Evolutionary conservation across 768 basidiomycete species (phyloP).

Genomic region (Leccinum boreale): DNA sequence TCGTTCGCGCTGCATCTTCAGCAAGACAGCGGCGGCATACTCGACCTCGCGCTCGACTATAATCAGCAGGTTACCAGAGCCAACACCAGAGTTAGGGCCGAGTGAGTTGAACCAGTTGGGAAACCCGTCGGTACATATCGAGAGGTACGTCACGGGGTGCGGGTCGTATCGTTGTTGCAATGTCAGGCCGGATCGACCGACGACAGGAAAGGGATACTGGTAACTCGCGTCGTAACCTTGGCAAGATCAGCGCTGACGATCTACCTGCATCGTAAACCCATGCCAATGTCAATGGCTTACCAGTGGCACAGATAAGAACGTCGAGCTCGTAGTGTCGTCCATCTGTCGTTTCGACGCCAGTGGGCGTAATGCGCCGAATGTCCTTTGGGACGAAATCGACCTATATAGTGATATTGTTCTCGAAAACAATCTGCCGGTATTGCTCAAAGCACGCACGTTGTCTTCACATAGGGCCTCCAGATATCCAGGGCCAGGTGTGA

Average conservation of each 20-base stretch:
- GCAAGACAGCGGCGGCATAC: slow-evolving; percentile 43
- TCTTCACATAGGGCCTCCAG: slow-evolving; percentile 61
- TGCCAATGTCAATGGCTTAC: slow-evolving; percentile 12
- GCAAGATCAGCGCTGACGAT: neutral
- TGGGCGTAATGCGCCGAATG: slow-evolving; percentile 49
- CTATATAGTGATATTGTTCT: neutral
- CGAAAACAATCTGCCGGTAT: neutral
- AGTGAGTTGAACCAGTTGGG: slow-evolving; percentile 64
- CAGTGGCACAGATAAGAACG: slow-evolving; percentile 62
- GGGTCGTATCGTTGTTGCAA: slow-evolving; percentile 52
- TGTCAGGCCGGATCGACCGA: slow-evolving; percentile 51
- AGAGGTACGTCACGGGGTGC: slow-evolving; percentile 56
- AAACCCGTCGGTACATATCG: slow-evolving; percentile 57
- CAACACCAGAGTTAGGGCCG: slow-evolving; percentile 57
- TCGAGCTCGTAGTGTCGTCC: slow-evolving; percentile 55
- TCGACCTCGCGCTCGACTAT: slow-evolving; percentile 52
- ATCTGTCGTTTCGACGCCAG: slow-evolving; percentile 56
- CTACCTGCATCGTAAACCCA: neutral
- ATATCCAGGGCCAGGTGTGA: slow-evolving; percentile 68
- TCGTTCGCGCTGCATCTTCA: slow-evolving; percentile 60
- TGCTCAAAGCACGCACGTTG: slow-evolving; percentile 37
- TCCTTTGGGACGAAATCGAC: slow-evolving; percentile 48
- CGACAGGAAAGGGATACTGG: slow-evolving; percentile 46
- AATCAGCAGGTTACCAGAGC: slow-evolving; percentile 51
- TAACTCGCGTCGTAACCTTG: slow-evolving; percentile 45